These are phyloP conservation scores for Cyberlindnera maclurae DNA, from an alignment of 805 yeast species.

Conservation along the genomic window DNA sequence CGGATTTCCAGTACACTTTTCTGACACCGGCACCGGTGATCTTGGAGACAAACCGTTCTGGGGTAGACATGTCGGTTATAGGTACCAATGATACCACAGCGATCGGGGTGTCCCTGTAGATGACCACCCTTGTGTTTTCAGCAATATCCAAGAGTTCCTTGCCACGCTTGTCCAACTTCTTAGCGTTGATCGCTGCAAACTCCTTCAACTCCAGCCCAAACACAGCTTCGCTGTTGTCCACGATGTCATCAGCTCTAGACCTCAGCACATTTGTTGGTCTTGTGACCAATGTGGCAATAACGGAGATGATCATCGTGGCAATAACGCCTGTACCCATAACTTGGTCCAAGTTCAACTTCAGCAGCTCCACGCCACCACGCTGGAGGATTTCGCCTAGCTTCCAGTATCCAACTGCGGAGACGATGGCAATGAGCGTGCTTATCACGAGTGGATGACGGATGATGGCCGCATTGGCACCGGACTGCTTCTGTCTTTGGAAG, in stretches of 20 bases:
- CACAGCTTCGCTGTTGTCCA: conserved; percentile 29
- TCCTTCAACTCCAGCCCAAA: conserved; percentile 48
- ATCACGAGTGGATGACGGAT: conserved; percentile 38
- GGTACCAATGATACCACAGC: conserved; percentile 47
- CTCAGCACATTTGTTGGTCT: conserved; percentile 43
- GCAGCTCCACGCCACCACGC: conserved; percentile 11
- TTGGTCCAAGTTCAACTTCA: conserved; percentile 16
- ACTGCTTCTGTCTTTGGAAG: conserved; percentile 27
- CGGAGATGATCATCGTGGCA: conserved; percentile 29
- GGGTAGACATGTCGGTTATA: conserved; percentile 34
- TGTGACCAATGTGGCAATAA: conserved; percentile 34
- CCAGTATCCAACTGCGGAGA: conserved; percentile 7
- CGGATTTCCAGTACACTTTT: conserved; percentile 58
- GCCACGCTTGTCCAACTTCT: conserved; percentile 16
- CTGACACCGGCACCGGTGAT: conserved; percentile 58
- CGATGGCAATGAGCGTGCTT: conserved; percentile 12
- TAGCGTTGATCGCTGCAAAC: conserved; percentile 31
- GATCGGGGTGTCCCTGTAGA: conserved; percentile 67
- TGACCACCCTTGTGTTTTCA: conserved; percentile 45
- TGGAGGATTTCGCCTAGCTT: conserved; percentile 11
- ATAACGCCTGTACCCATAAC: conserved; percentile 30
- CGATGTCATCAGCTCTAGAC: conserved; percentile 29
- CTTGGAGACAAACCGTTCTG: conserved; percentile 39
- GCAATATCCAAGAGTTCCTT: conserved; percentile 22
- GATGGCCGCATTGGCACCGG: conserved; percentile 29